Percentiles rank a stretch among this genome's conserved stretches.
These are phyloP conservation scores for Triangularia setosa DNA, from an alignment of 2,329 filamentous ascomycete genomes.

Conservation along the genomic window DNA sequence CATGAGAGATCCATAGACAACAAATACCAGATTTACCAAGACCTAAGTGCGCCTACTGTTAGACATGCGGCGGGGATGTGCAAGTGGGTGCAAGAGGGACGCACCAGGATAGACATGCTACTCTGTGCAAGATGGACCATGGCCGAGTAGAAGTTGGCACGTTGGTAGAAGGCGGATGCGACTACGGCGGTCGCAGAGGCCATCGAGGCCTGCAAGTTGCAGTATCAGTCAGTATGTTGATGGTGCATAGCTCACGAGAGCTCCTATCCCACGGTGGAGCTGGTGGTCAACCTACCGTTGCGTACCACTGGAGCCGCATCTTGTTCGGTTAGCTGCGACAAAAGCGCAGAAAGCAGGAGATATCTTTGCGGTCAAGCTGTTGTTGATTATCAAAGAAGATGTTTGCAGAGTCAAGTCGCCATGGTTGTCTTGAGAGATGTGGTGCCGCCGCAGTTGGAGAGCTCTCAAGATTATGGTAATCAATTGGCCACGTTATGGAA, in stretches of 20 bases:
- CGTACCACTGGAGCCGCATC: conserved; percentile 59
- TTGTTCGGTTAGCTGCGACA: conserved; percentile 30
- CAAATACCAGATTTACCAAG: conserved; percentile 82
- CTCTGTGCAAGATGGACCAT: conserved; percentile 96
- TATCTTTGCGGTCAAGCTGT: not conserved
- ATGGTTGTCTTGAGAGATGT: not conserved
- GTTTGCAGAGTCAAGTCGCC: not conserved
- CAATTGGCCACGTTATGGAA: conserved; percentile 33
- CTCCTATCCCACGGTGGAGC: conserved; percentile 14
- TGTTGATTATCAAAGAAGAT: not conserved
- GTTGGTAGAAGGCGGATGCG: conserved; percentile 86
- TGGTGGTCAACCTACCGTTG: conserved; percentile 47
- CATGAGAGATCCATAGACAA: conserved; percentile 74
- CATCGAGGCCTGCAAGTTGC: conserved; percentile 63
- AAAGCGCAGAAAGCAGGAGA: conserved; percentile 4
- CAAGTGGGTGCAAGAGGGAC: conserved; percentile 27
- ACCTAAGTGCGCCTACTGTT: conserved; percentile 51
- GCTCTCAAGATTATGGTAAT: conserved; percentile 8
- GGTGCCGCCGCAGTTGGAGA: conserved; percentile 1
- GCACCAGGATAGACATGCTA: conserved; percentile 87
- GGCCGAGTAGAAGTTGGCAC: conserved; percentile 97
- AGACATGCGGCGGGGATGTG: not conserved
- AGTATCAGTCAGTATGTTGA: conserved; percentile 14
- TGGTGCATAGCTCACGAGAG: not conserved
- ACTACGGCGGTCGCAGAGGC: conserved; percentile 80